Conservation (phyloP, 176 grass and related monocot genomes). For the Zoysia pacifica region DNA sequence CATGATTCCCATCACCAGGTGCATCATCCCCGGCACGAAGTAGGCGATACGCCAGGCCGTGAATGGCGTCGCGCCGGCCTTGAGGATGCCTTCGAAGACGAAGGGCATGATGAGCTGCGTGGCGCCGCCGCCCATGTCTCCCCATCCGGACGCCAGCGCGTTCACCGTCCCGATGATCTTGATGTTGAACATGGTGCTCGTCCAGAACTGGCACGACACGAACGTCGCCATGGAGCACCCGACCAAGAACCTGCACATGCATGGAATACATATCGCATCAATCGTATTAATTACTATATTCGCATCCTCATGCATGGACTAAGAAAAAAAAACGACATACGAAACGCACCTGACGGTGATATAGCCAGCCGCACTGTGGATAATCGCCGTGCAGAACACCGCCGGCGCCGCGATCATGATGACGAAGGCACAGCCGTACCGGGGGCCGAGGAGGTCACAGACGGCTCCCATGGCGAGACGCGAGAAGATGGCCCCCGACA, state of each 20-base stretch:
- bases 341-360: conserved; percentile 32
- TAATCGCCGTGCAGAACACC: conserved; percentile 75
- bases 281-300: too few species aligned
- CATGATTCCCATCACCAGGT: conserved; percentile 62
- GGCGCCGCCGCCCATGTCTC: conserved; percentile 86
- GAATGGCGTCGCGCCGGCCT: conserved; percentile 52
- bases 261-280: too few species aligned
- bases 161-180: conserved; percentile 78
- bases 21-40: conserved; percentile 70
- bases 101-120: conserved; percentile 94
- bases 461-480: conserved; percentile 77
- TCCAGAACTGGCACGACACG: conserved; percentile 90
- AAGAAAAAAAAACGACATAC: too few species aligned
- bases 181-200: conserved; percentile 92
- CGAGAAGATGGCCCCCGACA: conserved; percentile 86
- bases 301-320: too few species aligned
- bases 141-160: conserved; percentile 66
- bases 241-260: conserved; percentile 55
- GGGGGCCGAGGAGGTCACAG: conserved; percentile 71
- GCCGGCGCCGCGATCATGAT: conserved; percentile 68
- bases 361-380: conserved; percentile 45
- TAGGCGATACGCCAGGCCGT: conserved; percentile 74
- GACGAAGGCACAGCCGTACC: conserved; percentile 77
- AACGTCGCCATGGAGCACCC: conserved; percentile 77
- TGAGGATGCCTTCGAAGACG: conserved; percentile 64